phyloP scores from a whole-genome alignment of 2,329 filamentous ascomycete species.

The Neoascochyta sp. region DNA sequence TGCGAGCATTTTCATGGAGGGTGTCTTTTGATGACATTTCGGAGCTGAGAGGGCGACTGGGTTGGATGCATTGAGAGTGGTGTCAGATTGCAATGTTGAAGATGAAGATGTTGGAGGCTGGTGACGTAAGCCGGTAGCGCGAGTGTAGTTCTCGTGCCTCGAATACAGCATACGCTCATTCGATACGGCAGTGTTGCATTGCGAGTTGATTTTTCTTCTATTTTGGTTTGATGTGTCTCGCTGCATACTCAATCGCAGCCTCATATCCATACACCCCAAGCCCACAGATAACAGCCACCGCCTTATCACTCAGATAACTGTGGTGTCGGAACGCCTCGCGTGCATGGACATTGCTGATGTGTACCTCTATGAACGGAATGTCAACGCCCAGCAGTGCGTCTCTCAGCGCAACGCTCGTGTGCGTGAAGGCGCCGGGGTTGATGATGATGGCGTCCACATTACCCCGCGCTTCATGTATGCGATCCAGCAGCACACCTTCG shows the following conservation, averaged over 20 bases:
- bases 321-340: slow-evolving; percentile 66
- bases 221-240: slow-evolving; percentile 28
- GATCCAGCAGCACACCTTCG: slow-evolving; percentile 70
- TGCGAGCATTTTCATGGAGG: neutral
- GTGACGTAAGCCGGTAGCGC: no score
- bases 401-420: slow-evolving; percentile 72
- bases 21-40: no score
- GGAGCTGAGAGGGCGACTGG: no score
- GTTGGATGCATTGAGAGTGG: no score
- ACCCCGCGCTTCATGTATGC: slow-evolving; percentile 63
- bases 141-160: no score
- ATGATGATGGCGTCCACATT: slow-evolving; percentile 65
- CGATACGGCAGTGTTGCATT: no score
- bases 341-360: slow-evolving; percentile 71
- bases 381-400: slow-evolving; percentile 67
- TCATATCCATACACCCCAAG: slow-evolving; percentile 51
- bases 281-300: slow-evolving; percentile 68
- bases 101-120: no score
- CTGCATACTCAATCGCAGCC: slow-evolving; percentile 45
- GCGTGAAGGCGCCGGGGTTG: slow-evolving; percentile 72
- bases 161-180: no score
- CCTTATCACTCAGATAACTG: slow-evolving; percentile 73
- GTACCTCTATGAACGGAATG: slow-evolving; percentile 74
- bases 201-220: no score
- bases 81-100: no score